These are phyloP conservation scores for Kazachstania martiniae DNA, from an alignment of 805 yeast species.

Conservation along the genomic window DNA sequence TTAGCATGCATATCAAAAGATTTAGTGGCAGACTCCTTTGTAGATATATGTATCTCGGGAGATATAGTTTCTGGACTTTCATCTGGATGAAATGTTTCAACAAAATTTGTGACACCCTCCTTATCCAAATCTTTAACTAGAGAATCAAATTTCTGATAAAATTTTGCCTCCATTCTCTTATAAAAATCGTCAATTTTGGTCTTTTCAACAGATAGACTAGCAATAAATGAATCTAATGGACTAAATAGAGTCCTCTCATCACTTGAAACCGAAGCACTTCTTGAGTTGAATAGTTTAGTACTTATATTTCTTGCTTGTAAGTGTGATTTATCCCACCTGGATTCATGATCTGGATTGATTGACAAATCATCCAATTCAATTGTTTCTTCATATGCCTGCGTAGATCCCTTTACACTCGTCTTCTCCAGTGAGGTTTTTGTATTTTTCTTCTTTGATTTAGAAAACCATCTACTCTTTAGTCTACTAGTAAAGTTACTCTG, in stretches of 20 bases:
- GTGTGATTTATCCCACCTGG: neutral
- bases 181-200: conserved; percentile 44
- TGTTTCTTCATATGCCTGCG: conserved; percentile 9
- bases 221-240: conserved; percentile 35
- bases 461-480: neutral
- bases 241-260: conserved; percentile 25
- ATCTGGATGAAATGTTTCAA: neutral
- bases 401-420: neutral
- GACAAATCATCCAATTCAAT: conserved; percentile 20
- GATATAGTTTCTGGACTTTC: no score
- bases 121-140: conserved; percentile 39
- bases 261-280: conserved; percentile 11
- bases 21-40: neutral
- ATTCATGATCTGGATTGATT: neutral
- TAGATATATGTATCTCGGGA: neutral
- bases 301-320: conserved; percentile 6
- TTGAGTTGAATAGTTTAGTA: conserved; percentile 8
- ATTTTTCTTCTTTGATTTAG: conserved; percentile 1
- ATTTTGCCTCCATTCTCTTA: conserved; percentile 34
- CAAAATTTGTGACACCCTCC: conserved; percentile 15
- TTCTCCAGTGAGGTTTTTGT: no score
- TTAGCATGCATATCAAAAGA: neutral
- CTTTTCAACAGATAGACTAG: conserved; percentile 38
- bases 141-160: conserved; percentile 35
- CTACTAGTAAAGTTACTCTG: neutral